Base-by-base conservation (phyloP, 768 basidiomycete genomes). In the Boletus reticulatus region DNA sequence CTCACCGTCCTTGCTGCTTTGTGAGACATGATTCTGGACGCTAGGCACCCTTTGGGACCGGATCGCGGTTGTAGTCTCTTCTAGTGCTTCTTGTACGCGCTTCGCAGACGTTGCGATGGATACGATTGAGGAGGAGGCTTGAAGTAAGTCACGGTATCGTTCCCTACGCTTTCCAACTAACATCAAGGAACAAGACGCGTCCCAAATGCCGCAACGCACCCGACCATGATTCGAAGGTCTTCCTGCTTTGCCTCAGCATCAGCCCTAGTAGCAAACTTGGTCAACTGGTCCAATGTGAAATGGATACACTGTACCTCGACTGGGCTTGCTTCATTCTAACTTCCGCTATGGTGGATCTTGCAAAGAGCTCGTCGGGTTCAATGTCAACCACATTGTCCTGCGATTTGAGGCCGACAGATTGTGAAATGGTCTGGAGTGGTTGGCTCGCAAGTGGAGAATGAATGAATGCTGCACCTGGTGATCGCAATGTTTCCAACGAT, bases 181-280 rank as follows among this genome's bases (percentile, higher is more conserved):
- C 68, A 63, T 75, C 73, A 71, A 58, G 72, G 52, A 47, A 50
- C 12, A 34, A 44, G 43, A 37, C 46, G 13, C 12, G 10, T 27
- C 34, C 27, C 37, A 27, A 17, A 55, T 17, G 53, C 46, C 34
- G 55, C 43, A 60, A 86, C 92, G 82, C 76, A 94, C 92, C 92
- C 92, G 73, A 94, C 92, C 92, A 93, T 94, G 43, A 89, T 77
- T 64, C 92, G 81, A 43, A 94, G 79, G 65, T 94, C 92, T 68
- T 93, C 89, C 64, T 92, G 88, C 70, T 94, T 93, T 43, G 84
- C 86, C 66, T 92, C 89, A 0, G 91, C 92, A 74, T 93, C 92
- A 16, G 80, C 74, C 69, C 91, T 92, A 41, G 13, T 31, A 14
- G 29, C 43, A 46, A 27, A 53, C 49, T 59, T 49, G 34, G 52